phyloP scores from a whole-genome alignment of 768 basidiomycete genomes.

The Auricularia heimuer region DNA sequence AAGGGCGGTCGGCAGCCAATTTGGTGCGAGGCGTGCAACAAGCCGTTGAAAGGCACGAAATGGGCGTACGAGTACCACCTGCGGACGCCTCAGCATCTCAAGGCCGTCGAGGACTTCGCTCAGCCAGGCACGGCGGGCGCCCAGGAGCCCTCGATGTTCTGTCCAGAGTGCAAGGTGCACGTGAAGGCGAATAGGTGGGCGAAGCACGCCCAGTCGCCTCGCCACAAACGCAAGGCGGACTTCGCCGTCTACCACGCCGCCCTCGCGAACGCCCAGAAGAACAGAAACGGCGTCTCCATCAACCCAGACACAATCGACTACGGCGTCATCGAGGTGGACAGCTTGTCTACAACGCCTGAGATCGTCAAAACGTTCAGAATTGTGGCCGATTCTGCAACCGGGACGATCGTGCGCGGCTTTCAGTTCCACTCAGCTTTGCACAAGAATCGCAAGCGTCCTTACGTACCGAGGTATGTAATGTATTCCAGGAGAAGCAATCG shows the following conservation, averaged over 20 bases:
- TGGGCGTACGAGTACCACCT: background rate
- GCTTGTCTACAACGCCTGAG: constrained; percentile 14
- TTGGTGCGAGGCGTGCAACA: background rate
- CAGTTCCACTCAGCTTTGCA: background rate
- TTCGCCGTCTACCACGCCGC: constrained; percentile 33
- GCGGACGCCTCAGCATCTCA: background rate
- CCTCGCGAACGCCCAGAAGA: constrained; percentile 41
- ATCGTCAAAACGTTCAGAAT: background rate
- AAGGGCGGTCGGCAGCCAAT: background rate
- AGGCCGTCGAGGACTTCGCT: background rate
- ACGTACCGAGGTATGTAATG: background rate
- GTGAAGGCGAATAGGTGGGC: background rate
- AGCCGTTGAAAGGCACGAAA: background rate
- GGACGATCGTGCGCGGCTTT: accelerated
- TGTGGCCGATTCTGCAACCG: background rate
- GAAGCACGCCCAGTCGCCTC: background rate
- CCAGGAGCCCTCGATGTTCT: background rate
- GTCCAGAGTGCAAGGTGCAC: background rate
- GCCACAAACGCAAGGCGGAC: constrained; percentile 28
- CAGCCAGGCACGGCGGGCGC: background rate
- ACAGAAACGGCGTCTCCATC: constrained; percentile 42
- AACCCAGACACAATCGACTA: constrained; percentile 36
- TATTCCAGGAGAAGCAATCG: too few relatives aligned
- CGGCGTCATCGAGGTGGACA: constrained; percentile 34
- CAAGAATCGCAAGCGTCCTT: background rate